These are phyloP conservation scores for Coemansia sp. DNA, from an alignment of 192 early-diverging fungal species.

Conservation along the genomic window DNA sequence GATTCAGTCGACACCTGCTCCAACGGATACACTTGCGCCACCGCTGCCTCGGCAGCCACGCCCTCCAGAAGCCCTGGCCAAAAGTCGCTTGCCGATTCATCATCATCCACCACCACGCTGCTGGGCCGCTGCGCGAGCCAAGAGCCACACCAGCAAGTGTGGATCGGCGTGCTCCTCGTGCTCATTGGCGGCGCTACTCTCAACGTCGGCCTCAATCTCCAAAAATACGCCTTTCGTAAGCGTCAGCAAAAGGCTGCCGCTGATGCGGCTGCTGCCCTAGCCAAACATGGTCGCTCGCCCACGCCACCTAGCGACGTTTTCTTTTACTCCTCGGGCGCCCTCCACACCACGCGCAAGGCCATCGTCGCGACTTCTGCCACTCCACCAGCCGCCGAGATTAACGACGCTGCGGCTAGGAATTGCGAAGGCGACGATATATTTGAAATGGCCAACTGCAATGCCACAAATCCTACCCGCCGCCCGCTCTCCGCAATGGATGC, in stretches of 20 bases:
- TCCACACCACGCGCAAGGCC: conserved; percentile 2
- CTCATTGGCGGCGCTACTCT: conserved; percentile 64
- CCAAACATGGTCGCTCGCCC: neutral
- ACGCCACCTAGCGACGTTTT: conserved; percentile 4
- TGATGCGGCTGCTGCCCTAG: conserved; percentile 2
- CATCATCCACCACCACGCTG: conserved; percentile 9
- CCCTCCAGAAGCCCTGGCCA: neutral
- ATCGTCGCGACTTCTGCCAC: neutral
- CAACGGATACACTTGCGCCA: conserved; percentile 40
- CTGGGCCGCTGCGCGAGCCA: conserved; percentile 52
- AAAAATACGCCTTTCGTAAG: conserved; percentile 76
- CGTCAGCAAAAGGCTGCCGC: conserved; percentile 54
- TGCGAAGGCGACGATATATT: neutral
- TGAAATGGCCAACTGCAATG: neutral
- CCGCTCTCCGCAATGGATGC: neutral
- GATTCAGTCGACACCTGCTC: conserved; percentile 55
- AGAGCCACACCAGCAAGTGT: conserved; percentile 57
- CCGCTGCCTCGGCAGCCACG: neutral
- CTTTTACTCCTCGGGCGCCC: conserved; percentile 22
- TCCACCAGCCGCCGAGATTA: neutral
- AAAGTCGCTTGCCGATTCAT: neutral
- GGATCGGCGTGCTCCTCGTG: conserved; percentile 75
- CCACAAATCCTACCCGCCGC: neutral
- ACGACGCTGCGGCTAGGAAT: neutral
- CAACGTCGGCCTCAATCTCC: conserved; percentile 80